phyloP scores from a whole-genome alignment of 2,329 filamentous ascomycete species.

The Botrytis aclada region DNA sequence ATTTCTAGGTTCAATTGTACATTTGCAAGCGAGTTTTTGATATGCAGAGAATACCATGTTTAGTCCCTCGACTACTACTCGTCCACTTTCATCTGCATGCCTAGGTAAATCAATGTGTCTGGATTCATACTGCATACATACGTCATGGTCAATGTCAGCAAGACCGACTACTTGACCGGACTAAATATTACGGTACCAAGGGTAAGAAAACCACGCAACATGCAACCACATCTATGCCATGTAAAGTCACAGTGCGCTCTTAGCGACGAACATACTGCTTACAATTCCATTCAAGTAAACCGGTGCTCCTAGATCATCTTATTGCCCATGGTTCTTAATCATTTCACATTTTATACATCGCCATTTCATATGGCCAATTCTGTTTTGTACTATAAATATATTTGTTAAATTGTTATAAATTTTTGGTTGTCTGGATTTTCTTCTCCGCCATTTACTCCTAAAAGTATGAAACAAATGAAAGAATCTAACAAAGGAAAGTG shows the following conservation, averaged over 20 bases:
- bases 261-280: neutral
- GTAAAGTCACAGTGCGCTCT: neutral
- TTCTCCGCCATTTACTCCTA: neutral
- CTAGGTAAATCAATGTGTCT: neutral
- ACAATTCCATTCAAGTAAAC: neutral
- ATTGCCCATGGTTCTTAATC: no score
- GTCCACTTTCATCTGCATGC: neutral
- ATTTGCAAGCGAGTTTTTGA: conserved; percentile 16
- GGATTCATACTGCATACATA: neutral
- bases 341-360: neutral
- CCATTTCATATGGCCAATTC: neutral
- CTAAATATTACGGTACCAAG: no score
- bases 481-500: neutral
- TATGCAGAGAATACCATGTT: conserved; percentile 17
- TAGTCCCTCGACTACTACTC: neutral
- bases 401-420: neutral
- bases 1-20: conserved; percentile 11
- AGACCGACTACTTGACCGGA: neutral
- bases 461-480: neutral
- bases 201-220: neutral
- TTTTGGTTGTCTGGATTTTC: neutral
- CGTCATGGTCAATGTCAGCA: neutral
- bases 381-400: neutral
- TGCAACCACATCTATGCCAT: neutral
- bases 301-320: neutral